Evolutionary conservation across 2,329 filamentous ascomycete genomes (phyloP), one percentile per base, ranked within the genome.

Genomic region (Colletotrichum endophyticum): DNA sequence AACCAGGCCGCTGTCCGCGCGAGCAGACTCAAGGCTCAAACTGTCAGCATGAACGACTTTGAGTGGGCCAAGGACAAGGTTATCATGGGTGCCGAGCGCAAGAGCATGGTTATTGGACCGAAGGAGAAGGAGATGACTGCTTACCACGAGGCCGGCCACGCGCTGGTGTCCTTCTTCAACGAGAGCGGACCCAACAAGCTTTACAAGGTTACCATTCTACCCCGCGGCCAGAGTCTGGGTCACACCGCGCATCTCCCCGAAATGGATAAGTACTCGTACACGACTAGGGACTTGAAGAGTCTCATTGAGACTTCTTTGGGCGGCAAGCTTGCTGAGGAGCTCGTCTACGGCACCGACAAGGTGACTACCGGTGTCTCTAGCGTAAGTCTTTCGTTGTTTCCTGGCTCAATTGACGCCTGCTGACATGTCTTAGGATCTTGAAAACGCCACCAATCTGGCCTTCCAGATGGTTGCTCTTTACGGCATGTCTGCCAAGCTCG

Each of bases 31-130:
- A 97, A 96, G 86, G 91, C 94, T 53, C 89, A 89, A 75, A 91
- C 93, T 62, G 95, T 99, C 70, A 91, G 91, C 15, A 94, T 95
- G 84, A 86, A 90, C 39, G 96, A 99, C 82, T 93, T 99, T 78
- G 96, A 98, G 80, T 99, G 96, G 96, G 97, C 97, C 73, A 99
- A 98, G 86, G 97, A 99, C 88, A 97, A 97, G 87, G 95, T 99
- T 70, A 94, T 98, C 84, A 98, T 99, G 95, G 97, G 97, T 49
- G 95, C 96, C 4, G 97, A 99, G 87, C 93, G 94, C 83, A 95
- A 93, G 84, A 98, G 94, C 80, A 95, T 96, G 86, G 91, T 98
- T 72, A 96, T 99, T 72, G 95, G 94, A 59, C 92, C 96, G 78
- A 96, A 98, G 87, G 97, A 99, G 87, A 99, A 98, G 88, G 91